Percentiles rank a stretch among this genome's conserved stretches.
These are phyloP conservation scores for Phytophthora multivora DNA, from an alignment of 352 stramenopile species.

Conservation along the genomic window DNA sequence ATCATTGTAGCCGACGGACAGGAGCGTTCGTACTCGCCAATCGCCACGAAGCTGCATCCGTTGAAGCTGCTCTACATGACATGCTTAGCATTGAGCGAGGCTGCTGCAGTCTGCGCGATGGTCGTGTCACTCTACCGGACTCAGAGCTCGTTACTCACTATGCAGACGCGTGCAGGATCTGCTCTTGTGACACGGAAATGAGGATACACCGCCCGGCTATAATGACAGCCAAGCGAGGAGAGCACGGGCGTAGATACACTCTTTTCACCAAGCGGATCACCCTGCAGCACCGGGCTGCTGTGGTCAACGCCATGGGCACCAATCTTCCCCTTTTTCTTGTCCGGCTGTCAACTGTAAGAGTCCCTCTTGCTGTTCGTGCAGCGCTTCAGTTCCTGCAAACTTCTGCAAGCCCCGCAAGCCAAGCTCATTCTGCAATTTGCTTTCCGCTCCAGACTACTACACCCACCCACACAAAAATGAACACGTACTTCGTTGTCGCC, in stretches of 20 bases:
- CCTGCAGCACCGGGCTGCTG: constrained; percentile 4
- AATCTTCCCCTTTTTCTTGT: constrained; percentile 16
- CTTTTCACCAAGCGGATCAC: constrained; percentile 10
- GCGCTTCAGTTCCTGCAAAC: not conserved
- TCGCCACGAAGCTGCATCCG: too few species aligned
- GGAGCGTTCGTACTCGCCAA: too few species aligned
- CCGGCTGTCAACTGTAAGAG: constrained; percentile 20
- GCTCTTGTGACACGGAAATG: constrained; percentile 22
- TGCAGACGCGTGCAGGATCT: constrained; percentile 24
- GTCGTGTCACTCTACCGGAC: constrained; percentile 5
- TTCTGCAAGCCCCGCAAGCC: not conserved
- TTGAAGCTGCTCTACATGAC: too few species aligned
- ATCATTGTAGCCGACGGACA: too few species aligned
- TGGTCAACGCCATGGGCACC: constrained; percentile 1
- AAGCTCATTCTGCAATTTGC: constrained; percentile 41
- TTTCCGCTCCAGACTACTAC: constrained; percentile 3
- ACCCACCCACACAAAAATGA: constrained; percentile 27
- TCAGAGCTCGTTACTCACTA: constrained; percentile 31
- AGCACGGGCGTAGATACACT: constrained; percentile 10
- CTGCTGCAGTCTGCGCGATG: not conserved
- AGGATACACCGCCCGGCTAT: constrained; percentile 27
- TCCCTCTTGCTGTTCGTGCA: constrained; percentile 16
- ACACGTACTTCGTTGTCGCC: constrained; percentile 37
- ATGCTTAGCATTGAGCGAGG: too few species aligned
- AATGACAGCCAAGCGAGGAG: not conserved